Evolutionary conservation across 305 asterid species (phyloP), one percentile per base, ranked within the genome.

Genomic region (Ajuga reptans): DNA sequence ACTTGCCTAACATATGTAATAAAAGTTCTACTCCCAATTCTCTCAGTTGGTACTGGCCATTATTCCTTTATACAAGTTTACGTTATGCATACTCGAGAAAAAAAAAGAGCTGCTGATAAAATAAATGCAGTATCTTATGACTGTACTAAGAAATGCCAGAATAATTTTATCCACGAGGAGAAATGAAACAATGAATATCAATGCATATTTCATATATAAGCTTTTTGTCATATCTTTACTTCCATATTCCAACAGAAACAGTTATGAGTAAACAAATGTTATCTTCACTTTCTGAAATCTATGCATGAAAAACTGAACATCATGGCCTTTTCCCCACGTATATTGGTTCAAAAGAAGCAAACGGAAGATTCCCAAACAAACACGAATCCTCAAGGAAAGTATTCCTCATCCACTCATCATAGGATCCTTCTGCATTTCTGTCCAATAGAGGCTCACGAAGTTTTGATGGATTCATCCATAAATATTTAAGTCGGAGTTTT

Each of bases 401-500:
- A 39, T 52, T 64, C 45, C 14, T 41, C 62, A 47, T 69, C 66
- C 72, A 16, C 47, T 58, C 18, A 50, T 49, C 39, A 10, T 45
- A 29, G 29, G 61, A 41, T 55, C 15, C 42, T 68, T 59, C 59
- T 11, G 68, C 39, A 51, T 45, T 66, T 57, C 62, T 12, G 53
- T 58, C 54, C 61, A 16, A 64, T 36, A 65, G 31, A 56, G 41
- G 69, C 72, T 79, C 68, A 59, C 39, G 31, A 67, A 31, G 56
- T 12, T 55, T 53, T 54, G 43, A 39, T 64, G 57, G 34, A 16
- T 61, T 49, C 66, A 15, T 76, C 72, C 24, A 71, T 52, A 49
- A 52, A 52, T 45, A 75, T 15, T 31, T 29, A 64, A 66, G 70
- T 42, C n/a, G 69, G 68, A 50, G 50, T 4, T 58, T 58, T 52